phyloP scores from a whole-genome alignment of 345 rosid genomes.

The Cardiospermum halicacabum region DNA sequence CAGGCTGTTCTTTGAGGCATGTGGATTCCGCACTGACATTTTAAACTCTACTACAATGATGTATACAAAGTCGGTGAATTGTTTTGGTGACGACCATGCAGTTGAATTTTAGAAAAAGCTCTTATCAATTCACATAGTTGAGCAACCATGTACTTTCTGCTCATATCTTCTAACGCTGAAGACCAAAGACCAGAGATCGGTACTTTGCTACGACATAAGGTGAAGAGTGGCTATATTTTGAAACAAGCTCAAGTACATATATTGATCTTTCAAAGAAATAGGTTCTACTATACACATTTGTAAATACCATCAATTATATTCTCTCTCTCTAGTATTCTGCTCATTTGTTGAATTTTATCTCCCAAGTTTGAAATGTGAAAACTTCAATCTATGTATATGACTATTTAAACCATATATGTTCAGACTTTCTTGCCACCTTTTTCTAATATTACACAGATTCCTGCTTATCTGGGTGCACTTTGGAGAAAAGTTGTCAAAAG shows the following conservation, averaged over 20 bases:
- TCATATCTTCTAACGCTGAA: background rate
- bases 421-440: background rate
- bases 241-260: background rate
- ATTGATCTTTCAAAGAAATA: background rate
- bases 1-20: constrained; percentile 79
- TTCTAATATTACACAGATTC: constrained; percentile 16
- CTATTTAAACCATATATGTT: background rate
- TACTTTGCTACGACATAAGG: background rate
- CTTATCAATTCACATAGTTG: constrained; percentile 6
- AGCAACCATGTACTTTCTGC: background rate
- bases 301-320: background rate
- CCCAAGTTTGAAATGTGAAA: background rate
- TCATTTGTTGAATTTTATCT: background rate
- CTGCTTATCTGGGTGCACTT: constrained; percentile 27
- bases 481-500: constrained; percentile 16
- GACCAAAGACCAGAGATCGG: background rate
- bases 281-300: background rate
- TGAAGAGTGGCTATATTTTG: background rate
- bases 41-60: constrained; percentile 86
- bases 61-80: constrained; percentile 40
- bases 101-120: constrained; percentile 32
- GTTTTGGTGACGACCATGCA: constrained; percentile 18
- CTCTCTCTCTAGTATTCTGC: background rate
- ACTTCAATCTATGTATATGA: background rate
- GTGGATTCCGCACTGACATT: constrained; percentile 82